Evolutionary conservation across 768 basidiomycete species (phyloP), one percentile per base, ranked within the genome.

Genomic region (Termitomyces sp.): DNA sequence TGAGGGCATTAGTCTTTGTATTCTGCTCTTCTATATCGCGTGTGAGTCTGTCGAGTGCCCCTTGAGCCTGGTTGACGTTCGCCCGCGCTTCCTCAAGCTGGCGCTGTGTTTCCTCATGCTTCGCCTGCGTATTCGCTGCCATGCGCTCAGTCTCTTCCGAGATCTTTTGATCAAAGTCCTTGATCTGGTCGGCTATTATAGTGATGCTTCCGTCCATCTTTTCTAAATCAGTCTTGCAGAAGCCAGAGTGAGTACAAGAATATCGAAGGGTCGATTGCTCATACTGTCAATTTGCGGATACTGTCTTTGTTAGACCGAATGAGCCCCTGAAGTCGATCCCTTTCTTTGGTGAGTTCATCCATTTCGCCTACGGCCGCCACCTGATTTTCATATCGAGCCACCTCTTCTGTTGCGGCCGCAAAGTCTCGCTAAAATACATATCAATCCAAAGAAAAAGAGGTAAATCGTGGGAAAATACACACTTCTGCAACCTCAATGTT

Each of bases 61-160:
- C 50, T 54, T 86, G 79, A 14, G 75, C 72, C 11, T 63, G 65
- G 0, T 58, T 53, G 17, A 82, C 69, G 4, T 64, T 68, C 5
- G 70, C 66, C 46, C 74, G 77, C 17, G 80, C 78, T 11, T 66
- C 65, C 0, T 78, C 71, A 12, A 91, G 72, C 62, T 79, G 76
- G 21, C 70, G 68, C 44, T 80, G 76, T 4, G 74, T 74, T 59
- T 82, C 79, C 32, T 88, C 81, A 17, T 81, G 83, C 62, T 84
- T 85, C 12, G 72, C 79, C 60, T 87, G 82, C 2, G 81, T 81
- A 58, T 83, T 76, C 5, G 71, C 71, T 56, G 74, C 83, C 70
- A 81, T 74, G 41, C 77, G 81, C 30, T 67, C 70, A 6, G 75
- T 73, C 65, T 88, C 87, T 32, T 72, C 73, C 6, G 61, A 68